phyloP scores from a whole-genome alignment of 208 protist genomes.

The Naegleria lovaniensis region DNA sequence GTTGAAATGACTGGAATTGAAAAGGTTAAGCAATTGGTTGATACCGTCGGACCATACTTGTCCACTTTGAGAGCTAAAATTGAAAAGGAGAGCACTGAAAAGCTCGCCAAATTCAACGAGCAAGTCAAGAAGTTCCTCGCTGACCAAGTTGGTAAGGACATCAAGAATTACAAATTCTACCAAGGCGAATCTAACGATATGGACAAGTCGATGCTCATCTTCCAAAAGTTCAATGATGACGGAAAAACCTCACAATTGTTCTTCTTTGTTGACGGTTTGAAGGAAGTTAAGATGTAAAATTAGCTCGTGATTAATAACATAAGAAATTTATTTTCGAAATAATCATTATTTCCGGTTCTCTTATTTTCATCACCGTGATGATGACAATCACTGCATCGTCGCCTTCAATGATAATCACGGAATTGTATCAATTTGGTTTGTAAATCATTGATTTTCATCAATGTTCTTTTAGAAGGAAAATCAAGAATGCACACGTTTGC shows the following conservation, averaged over 20 bases:
- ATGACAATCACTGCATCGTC: too few species aligned
- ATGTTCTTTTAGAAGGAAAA: too few species aligned
- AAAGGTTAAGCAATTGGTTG: neutral
- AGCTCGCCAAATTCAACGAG: neutral
- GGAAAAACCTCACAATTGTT: neutral
- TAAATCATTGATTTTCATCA: too few species aligned
- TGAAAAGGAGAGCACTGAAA: neutral
- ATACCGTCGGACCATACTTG: neutral
- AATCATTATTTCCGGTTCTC: too few species aligned
- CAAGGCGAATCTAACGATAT: neutral
- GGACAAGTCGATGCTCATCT: neutral
- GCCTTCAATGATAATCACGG: too few species aligned
- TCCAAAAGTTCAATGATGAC: neutral
- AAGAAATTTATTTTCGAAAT: too few species aligned
- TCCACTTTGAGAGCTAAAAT: neutral
- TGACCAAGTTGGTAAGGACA: neutral
- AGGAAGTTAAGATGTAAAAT: neutral
- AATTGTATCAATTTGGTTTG: too few species aligned
- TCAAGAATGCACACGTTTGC: too few species aligned
- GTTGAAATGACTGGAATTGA: neutral
- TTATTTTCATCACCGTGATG: too few species aligned
- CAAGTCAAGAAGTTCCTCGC: neutral
- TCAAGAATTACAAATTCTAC: neutral
- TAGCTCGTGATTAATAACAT: too few species aligned
- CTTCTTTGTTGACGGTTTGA: constrained; percentile 9